Conservation (phyloP, 108 stramenopile species). For the Asterionellopsis glacialis region DNA sequence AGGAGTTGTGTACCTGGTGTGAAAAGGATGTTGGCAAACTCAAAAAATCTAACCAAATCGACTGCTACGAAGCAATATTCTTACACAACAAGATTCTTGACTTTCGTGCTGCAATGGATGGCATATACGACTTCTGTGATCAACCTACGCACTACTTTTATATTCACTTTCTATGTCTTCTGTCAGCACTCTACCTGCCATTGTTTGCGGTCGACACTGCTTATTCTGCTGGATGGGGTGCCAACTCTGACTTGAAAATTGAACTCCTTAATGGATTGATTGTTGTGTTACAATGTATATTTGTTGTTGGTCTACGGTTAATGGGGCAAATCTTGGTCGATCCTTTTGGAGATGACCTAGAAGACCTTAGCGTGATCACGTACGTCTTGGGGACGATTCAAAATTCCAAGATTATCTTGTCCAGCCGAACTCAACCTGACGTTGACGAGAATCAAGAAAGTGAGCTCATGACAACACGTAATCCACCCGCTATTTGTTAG, state of each 20-base stretch:
- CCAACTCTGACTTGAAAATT: background rate
- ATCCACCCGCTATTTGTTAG: too few relatives aligned
- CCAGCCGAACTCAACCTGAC: too few relatives aligned
- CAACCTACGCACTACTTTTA: slow-evolving; percentile 34
- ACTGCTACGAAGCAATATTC: slow-evolving; percentile 7
- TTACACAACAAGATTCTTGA: slow-evolving; percentile 21
- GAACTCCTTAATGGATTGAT: slow-evolving; percentile 25
- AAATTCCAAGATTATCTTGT: too few relatives aligned
- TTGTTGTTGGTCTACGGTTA: slow-evolving; percentile 31
- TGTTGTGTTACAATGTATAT: slow-evolving; percentile 30
- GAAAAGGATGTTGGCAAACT: slow-evolving; percentile 13
- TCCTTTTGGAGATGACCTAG: slow-evolving; percentile 19
- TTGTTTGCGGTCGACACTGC: slow-evolving; percentile 36
- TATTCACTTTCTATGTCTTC: slow-evolving; percentile 33
- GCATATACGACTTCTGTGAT: slow-evolving; percentile 25
- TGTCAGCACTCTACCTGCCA: slow-evolving; percentile 30
- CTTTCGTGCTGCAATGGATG: slow-evolving; percentile 2
- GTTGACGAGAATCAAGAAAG: too few relatives aligned
- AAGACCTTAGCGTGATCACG: slow-evolving; percentile 37
- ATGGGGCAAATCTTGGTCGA: slow-evolving; percentile 24
- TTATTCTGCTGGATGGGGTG: slow-evolving; percentile 7
- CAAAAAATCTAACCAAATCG: slow-evolving; percentile 6
- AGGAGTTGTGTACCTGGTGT: slow-evolving; percentile 25
- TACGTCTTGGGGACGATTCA: slow-evolving; percentile 13
- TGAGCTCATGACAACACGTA: too few relatives aligned